Conservation (phyloP, 2,329 filamentous ascomycete species). For the Xylaria sp. region DNA sequence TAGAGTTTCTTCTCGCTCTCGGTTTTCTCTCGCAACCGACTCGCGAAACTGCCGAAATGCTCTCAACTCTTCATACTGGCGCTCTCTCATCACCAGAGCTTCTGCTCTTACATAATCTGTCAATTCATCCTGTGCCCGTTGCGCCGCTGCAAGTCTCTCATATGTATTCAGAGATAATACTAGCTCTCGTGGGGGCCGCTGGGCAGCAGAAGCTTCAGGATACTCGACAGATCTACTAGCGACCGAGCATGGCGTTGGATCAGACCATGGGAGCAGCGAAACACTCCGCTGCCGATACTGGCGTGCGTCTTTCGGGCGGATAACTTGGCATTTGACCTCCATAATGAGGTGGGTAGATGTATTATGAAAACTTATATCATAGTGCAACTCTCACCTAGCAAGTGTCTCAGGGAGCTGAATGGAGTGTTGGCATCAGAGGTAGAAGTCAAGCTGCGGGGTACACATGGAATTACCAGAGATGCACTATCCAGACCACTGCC, state of each 20-base stretch:
- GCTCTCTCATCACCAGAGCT: constrained; percentile 21
- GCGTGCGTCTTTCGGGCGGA: constrained; percentile 21
- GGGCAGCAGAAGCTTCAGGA: constrained; percentile 3
- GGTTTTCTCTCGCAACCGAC: constrained; percentile 8
- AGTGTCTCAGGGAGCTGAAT: not conserved
- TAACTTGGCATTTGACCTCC: constrained; percentile 22
- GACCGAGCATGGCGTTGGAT: constrained; percentile 5
- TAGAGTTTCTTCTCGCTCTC: constrained; percentile 22
- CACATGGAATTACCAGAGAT: constrained; percentile 3
- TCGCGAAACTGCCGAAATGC: constrained; percentile 17
- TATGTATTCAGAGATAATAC: no score
- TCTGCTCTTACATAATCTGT: constrained; percentile 19
- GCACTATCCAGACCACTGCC: not conserved
- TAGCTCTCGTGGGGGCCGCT: not conserved
- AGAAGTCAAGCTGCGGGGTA: constrained; percentile 5
- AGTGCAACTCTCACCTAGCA: constrained; percentile 2
- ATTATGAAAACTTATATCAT: constrained; percentile 3
- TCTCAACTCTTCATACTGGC: constrained; percentile 15
- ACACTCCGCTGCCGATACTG: constrained; percentile 28
- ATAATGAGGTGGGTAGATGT: constrained; percentile 8
- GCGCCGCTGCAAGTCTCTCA: constrained; percentile 19
- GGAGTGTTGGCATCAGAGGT: not conserved
- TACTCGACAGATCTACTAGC: constrained; percentile 15
- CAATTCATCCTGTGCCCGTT: constrained; percentile 17
- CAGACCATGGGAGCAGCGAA: constrained; percentile 18